These are phyloP conservation scores for Metrosideros polymorpha DNA, from an alignment of 441 rosid genomes.

Conservation along the genomic window DNA sequence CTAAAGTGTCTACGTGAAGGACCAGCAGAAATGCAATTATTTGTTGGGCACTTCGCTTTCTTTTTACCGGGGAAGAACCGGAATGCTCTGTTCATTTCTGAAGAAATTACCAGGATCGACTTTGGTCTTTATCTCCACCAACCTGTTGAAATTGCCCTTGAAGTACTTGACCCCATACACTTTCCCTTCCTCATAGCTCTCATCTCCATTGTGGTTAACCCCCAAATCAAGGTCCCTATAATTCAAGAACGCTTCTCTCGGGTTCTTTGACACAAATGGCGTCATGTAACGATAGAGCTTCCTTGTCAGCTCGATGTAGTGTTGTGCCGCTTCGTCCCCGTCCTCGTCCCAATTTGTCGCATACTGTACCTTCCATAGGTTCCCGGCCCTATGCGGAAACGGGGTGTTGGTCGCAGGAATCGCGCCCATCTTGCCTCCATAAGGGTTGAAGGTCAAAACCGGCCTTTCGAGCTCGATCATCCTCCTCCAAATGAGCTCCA, in stretches of 20 bases:
- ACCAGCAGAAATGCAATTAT: not conserved
- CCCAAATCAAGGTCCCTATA: slow-evolving; percentile 31
- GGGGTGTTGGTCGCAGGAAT: not conserved
- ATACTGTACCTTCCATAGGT: slow-evolving; percentile 25
- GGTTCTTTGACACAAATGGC: slow-evolving; percentile 24
- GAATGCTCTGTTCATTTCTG: slow-evolving; percentile 2
- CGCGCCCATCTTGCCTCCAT: not conserved
- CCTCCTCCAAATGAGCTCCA: not conserved
- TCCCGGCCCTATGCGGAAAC: slow-evolving; percentile 1
- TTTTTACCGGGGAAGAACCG: not conserved
- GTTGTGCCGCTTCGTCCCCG: slow-evolving; percentile 1
- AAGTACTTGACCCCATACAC: slow-evolving; percentile 3
- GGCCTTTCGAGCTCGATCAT: slow-evolving; percentile 3
- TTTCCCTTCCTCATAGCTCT: not conserved
- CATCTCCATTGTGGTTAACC: not conserved
- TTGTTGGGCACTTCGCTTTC: not conserved
- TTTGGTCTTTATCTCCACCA: not conserved
- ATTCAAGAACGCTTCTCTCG: slow-evolving; percentile 23
- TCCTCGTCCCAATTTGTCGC: slow-evolving; percentile 14
- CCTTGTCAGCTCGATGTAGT: not conserved
- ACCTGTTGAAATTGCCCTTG: not conserved
- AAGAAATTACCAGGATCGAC: not conserved
- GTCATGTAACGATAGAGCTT: slow-evolving; percentile 14
- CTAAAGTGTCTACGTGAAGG: not conserved
- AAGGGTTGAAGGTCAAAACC: slow-evolving; percentile 1